Evolutionary conservation across 23 red algal species (phyloP).

Genomic region (Gracilaria domingensis): DNA sequence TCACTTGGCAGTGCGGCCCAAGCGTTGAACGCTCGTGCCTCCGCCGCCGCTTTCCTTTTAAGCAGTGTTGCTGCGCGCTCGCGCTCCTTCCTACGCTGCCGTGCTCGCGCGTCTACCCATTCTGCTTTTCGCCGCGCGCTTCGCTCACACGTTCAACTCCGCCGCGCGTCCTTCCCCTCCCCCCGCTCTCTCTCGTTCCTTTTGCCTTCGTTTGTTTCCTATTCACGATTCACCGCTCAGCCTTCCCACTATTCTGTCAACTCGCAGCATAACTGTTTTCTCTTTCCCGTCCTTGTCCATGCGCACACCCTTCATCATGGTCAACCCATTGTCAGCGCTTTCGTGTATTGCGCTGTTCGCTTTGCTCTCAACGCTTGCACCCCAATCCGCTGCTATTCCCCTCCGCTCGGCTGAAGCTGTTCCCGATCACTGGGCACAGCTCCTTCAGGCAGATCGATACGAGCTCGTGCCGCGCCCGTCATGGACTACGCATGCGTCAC

Average conservation of each 20-base stretch:
- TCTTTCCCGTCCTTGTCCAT: background rate
- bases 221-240: background rate
- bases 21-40: background rate
- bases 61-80: background rate
- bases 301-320: background rate
- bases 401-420: background rate
- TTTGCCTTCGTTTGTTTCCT: background rate
- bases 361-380: slow-evolving; percentile 5
- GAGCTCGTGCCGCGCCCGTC: slow-evolving; percentile 15
- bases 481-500: background rate
- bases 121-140: background rate
- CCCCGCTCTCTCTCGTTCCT: background rate
- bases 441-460: slow-evolving; percentile 35
- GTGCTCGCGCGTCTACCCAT: background rate
- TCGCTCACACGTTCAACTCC: background rate
- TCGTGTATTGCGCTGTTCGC: background rate
- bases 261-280: background rate
- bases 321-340: background rate
- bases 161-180: background rate
- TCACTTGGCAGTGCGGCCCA: slow-evolving; percentile 23
- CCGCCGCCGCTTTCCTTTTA: background rate
- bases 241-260: background rate
- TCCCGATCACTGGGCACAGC: slow-evolving; percentile 55
- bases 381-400: slow-evolving; percentile 13
- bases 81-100: background rate